phyloP scores from a whole-genome alignment of 1,139 yeast genomes.

The Diutina ranongensis region DNA sequence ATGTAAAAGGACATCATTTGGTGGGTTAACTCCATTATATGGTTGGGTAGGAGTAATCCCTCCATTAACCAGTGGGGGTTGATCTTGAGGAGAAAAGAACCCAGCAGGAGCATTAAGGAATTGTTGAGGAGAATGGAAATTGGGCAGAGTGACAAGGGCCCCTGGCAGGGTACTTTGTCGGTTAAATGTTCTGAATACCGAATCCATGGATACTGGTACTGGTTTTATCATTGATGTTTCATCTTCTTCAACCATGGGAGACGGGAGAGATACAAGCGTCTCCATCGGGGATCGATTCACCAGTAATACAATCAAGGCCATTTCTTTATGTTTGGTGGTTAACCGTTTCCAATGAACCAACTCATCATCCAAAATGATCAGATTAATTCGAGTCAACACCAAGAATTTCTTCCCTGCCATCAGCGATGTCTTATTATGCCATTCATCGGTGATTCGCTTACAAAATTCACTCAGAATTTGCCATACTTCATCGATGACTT shows the following conservation, averaged over 20 bases:
- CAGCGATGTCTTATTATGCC: constrained; percentile 20
- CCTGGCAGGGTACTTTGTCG: not conserved
- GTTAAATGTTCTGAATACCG: not conserved
- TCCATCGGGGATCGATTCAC: constrained; percentile 1
- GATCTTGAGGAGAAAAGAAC: constrained; percentile 24
- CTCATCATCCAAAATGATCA: constrained; percentile 71
- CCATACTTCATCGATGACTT: constrained; percentile 30
- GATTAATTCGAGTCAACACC: constrained; percentile 57
- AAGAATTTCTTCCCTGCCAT: constrained; percentile 47
- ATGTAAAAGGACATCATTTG: constrained; percentile 25
- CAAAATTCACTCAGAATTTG: constrained; percentile 27
- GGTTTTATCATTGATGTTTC: not conserved
- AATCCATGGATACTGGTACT: not conserved
- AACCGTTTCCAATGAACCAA: constrained; percentile 66
- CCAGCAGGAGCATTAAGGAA: constrained; percentile 24
- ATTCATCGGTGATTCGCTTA: constrained; percentile 23
- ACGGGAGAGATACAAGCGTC: not conserved
- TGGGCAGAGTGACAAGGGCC: constrained; percentile 7
- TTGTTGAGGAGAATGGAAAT: constrained; percentile 30
- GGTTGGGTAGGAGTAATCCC: constrained; percentile 7
- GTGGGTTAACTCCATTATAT: constrained; percentile 7
- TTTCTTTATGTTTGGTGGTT: constrained; percentile 45
- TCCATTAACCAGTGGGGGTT: constrained; percentile 13
- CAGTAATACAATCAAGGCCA: constrained; percentile 53
- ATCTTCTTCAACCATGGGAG: not conserved